A percentile compares a stretch with the other conserved stretches of the same genome.
These are phyloP conservation scores for Entrophospora sp. DNA, from an alignment of 192 early-diverging fungal genomes.

Conservation along the genomic window DNA sequence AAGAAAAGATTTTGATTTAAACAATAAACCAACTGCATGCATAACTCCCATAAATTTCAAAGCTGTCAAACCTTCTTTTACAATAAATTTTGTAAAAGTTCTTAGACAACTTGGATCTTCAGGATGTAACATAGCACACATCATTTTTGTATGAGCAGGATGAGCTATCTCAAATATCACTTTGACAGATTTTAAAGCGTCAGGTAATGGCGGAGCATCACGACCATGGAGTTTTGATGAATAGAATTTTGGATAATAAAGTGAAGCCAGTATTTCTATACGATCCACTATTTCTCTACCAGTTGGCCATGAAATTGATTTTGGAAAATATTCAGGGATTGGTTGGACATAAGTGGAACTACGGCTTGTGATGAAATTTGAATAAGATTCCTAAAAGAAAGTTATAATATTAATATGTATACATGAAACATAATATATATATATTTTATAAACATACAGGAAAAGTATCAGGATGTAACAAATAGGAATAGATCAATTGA, in stretches of 20 bases:
- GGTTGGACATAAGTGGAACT: neutral
- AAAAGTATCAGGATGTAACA: slow-evolving; percentile 3
- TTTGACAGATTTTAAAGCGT: neutral
- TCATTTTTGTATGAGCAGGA: neutral
- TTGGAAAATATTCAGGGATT: neutral
- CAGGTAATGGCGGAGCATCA: neutral
- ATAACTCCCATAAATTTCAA: neutral
- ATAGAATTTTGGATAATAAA: neutral
- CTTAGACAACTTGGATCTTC: neutral
- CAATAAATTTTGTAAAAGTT: slow-evolving; percentile 3
- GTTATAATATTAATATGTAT: too few relatives aligned
- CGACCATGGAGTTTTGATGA: neutral
- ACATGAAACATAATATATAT: too few relatives aligned
- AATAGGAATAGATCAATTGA: neutral
- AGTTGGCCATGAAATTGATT: neutral
- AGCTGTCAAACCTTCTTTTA: neutral
- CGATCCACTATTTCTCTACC: neutral
- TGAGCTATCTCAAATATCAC: neutral
- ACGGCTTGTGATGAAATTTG: neutral
- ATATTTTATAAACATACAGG: too few relatives aligned
- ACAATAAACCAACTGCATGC: neutral
- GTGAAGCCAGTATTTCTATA: neutral
- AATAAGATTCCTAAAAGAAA: neutral
- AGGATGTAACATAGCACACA: slow-evolving; percentile 1
- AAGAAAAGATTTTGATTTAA: neutral